Evolutionary conservation across 2,329 filamentous ascomycete species (phyloP), one percentile per base, ranked within the genome.

Genomic region (Epichloe gansuensis): DNA sequence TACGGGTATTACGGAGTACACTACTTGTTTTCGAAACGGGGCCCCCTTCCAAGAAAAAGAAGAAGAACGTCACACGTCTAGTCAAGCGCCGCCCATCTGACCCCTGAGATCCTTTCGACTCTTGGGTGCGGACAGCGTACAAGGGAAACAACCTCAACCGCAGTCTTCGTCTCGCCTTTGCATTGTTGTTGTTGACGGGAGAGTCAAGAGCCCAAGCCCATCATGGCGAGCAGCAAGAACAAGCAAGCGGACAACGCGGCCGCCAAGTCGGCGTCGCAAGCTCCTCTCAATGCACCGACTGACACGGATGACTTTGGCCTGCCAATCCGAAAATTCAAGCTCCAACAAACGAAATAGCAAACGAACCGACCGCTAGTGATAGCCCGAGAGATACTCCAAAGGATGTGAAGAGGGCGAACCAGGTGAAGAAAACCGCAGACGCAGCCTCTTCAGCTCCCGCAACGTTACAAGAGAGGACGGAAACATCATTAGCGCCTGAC

Each of bases 251-350:
- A 55, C 56, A 56, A 43, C 46, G 25, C 45, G 23, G 48, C 48
- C 47, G 34, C 51, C 53, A 54, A 46, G 39, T 34, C 55, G 61
- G 65, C 62, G 60, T 59, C 65, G 65, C 60, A 60, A 55, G 51
- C 58, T 57, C 57, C 55, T 43, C 51, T 46, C 8, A 47, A 57
- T 61, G 53, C 53, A 55, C 62, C 42, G 23, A 50, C 62, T 48
- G 80, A 84, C 61, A 69, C 82, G 54, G 85, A 88, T 65, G 85
- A 88, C 58, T 88, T 88, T 64, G 85, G 85, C 49, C 69, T 88
- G 57, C 83, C 83, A 17, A 76, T 85, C 56, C 75, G 73, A 63
- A 78, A 74, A 60, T 75, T 61, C 60, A 66, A 60, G 68, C 64
- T 51, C 65, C 69, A 31, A 58, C 60, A 42, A 55, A 52, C 49